A percentile compares a stretch with the other conserved stretches of the same genome.
Conservation (phyloP, 352 stramenopile species). For the Phytophthora cactorum region DNA sequence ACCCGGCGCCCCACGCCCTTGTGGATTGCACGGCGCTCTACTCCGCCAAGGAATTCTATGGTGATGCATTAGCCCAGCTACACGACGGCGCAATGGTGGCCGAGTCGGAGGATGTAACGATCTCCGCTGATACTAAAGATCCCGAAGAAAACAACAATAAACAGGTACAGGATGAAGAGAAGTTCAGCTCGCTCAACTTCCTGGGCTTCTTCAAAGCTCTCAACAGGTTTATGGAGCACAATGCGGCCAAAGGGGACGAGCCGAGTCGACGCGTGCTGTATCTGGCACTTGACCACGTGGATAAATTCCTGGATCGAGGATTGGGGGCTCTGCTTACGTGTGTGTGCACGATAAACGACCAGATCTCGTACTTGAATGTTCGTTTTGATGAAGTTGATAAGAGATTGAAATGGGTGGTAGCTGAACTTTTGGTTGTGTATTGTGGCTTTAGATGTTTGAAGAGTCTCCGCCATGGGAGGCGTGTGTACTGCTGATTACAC, state of each 20-base stretch:
- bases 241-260: background rate
- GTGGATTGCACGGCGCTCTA: slow-evolving; percentile 80
- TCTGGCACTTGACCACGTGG: slow-evolving; percentile 71
- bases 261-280: slow-evolving; percentile 47
- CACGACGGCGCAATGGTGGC: slow-evolving; percentile 28
- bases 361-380: slow-evolving; percentile 67
- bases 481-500: slow-evolving; percentile 69
- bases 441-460: slow-evolving; percentile 52
- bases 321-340: slow-evolving; percentile 65
- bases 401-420: background rate
- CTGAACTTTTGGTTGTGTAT: slow-evolving; percentile 1
- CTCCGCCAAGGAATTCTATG: slow-evolving; percentile 70
- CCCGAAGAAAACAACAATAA: slow-evolving; percentile 8
- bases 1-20: slow-evolving; percentile 50
- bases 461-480: slow-evolving; percentile 53
- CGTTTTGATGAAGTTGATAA: slow-evolving; percentile 4
- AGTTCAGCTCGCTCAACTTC: slow-evolving; percentile 71
- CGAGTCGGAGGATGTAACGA: slow-evolving; percentile 11
- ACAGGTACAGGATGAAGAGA: slow-evolving; percentile 26
- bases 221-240: slow-evolving; percentile 50
- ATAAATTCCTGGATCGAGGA: slow-evolving; percentile 66
- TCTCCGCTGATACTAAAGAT: slow-evolving; percentile 11
- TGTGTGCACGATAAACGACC: slow-evolving; percentile 74
- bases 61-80: slow-evolving; percentile 73
- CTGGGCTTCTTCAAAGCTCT: slow-evolving; percentile 74